Evolutionary conservation across 768 basidiomycete species (phyloP).

Genomic region (Leccinum disarticulatum): DNA sequence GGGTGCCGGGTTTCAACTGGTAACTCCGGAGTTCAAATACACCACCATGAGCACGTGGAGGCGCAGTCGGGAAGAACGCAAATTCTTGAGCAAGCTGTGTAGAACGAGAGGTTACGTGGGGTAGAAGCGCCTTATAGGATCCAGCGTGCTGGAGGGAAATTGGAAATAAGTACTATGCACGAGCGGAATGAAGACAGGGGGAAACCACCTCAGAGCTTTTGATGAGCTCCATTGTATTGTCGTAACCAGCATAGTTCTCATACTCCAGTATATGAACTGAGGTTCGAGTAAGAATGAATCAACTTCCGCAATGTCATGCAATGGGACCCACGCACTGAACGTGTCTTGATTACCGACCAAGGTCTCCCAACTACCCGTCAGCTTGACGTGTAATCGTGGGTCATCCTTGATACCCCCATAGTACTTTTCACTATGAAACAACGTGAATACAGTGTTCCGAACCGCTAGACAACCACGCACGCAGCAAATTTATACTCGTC

Average conservation of each 20-base stretch:
- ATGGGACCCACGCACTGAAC: constrained; percentile 55
- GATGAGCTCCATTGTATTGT: constrained; percentile 68
- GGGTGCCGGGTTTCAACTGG: constrained; percentile 80
- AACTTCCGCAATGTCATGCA: background rate
- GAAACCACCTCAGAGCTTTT: constrained; percentile 62
- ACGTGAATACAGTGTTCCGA: constrained; percentile 3
- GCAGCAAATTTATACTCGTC: constrained; percentile 89
- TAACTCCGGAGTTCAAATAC: constrained; percentile 93
- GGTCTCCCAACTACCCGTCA: constrained; percentile 94
- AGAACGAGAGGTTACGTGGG: constrained; percentile 68
- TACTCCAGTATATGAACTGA: constrained; percentile 83
- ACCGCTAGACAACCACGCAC: constrained; percentile 43
- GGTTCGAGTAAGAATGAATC: constrained; percentile 1
- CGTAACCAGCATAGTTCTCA: constrained; percentile 89
- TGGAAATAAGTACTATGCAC: background rate
- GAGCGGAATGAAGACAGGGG: background rate
- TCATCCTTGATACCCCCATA: constrained; percentile 80
- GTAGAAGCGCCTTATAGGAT: constrained; percentile 73
- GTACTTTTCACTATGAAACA: constrained; percentile 65
- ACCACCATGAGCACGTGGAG: constrained; percentile 84
- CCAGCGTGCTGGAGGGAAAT: constrained; percentile 51
- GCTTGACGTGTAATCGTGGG: constrained; percentile 71
- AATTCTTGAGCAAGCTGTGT: constrained; percentile 91
- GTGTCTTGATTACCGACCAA: constrained; percentile 87
- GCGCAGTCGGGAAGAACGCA: constrained; percentile 89